phyloP scores from a whole-genome alignment of 495 filamentous ascomycete genomes.

The Penicillium angulare region DNA sequence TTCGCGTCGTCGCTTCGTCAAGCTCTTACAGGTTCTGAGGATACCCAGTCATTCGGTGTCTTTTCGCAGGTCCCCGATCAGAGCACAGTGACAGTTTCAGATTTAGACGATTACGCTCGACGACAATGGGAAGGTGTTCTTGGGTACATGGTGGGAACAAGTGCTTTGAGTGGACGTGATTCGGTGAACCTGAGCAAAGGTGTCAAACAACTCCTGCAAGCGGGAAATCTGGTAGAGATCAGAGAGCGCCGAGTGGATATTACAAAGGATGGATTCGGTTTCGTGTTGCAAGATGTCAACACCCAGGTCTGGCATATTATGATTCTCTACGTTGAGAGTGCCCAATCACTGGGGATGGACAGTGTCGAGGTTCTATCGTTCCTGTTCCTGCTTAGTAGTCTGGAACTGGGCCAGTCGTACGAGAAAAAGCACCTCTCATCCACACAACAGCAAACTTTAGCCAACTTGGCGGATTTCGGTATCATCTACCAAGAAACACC shows the following conservation, averaged over 20 bases:
- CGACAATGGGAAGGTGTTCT: constrained; percentile 93
- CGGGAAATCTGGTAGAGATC: constrained; percentile 75
- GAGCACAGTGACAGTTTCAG: constrained; percentile 57
- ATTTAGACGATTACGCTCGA: constrained; percentile 83
- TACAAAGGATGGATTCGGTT: constrained; percentile 89
- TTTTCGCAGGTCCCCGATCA: constrained; percentile 62
- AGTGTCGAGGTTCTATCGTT: constrained; percentile 92
- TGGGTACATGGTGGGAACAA: constrained; percentile 86
- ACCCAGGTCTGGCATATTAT: constrained; percentile 95
- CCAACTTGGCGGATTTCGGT: constrained; percentile 83
- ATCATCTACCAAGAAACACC: constrained; percentile 73
- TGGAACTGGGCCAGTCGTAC: constrained; percentile 89
- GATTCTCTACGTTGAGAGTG: constrained; percentile 86
- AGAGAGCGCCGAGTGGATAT: constrained; percentile 62
- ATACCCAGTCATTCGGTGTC: constrained; percentile 86
- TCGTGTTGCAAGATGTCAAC: constrained; percentile 90
- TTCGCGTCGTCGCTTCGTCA: constrained; percentile 75
- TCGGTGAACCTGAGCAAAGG: constrained; percentile 63
- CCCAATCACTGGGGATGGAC: constrained; percentile 76
- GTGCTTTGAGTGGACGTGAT: constrained; percentile 50
- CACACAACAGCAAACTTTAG: constrained; percentile 81
- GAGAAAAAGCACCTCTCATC: constrained; percentile 73
- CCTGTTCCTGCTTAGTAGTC: constrained; percentile 89
- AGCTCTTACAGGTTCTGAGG: constrained; percentile 81
- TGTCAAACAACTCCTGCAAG: constrained; percentile 76